These are phyloP conservation scores for Tetrapisispora arboricola DNA, from an alignment of 805 yeast species.

Conservation along the genomic window DNA sequence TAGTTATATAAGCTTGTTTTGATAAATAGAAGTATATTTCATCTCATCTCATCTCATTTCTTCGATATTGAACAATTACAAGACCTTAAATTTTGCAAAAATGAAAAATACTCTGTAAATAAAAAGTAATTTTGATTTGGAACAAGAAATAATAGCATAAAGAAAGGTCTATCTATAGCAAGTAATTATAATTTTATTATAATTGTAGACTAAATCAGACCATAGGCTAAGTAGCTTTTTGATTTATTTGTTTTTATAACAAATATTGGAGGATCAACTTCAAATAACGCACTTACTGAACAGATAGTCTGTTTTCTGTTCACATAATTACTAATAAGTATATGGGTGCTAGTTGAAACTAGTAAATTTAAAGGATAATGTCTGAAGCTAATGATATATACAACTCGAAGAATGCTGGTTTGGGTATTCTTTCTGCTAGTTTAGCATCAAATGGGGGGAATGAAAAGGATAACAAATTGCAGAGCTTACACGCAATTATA, in stretches of 20 bases:
- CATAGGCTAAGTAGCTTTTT: no score
- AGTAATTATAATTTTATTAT: no score
- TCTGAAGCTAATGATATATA: not conserved
- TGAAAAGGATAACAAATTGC: constrained; percentile 6
- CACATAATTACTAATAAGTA: no score
- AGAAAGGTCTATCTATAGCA: no score
- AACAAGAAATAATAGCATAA: not conserved
- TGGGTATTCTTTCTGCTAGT: constrained; percentile 11
- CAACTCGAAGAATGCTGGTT: not conserved
- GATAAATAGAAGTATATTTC: not conserved
- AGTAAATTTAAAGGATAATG: not conserved
- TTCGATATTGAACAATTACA: not conserved
- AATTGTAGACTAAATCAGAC: no score
- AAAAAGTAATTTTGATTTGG: not conserved
- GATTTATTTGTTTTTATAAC: no score
- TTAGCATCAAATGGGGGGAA: constrained; percentile 8
- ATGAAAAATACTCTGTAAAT: no score
- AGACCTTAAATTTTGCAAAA: not conserved
- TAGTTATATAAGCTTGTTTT: no score
- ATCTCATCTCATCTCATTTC: not conserved
- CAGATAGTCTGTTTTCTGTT: no score
- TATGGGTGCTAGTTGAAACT: no score
- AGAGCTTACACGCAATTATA: not conserved
- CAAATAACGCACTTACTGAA: no score
- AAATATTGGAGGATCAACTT: no score